phyloP scores from a whole-genome alignment of 2,329 filamentous ascomycete genomes.

The Colletotrichum gloeosporioides region DNA sequence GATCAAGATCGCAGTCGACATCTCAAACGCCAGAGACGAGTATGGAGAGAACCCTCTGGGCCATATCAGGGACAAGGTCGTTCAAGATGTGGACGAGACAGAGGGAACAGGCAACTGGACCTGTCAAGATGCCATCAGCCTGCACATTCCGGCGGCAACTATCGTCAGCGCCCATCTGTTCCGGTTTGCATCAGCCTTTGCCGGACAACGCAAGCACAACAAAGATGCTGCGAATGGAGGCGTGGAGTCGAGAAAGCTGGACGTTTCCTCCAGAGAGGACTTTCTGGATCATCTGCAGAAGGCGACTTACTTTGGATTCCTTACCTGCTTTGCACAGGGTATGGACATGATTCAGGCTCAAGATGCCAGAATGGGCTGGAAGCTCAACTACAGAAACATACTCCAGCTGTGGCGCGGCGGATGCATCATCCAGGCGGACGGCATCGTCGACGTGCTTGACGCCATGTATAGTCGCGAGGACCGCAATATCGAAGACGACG shows the following conservation, averaged over 20 bases:
- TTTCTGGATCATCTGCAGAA: constrained; percentile 64
- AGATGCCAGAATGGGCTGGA: constrained; percentile 64
- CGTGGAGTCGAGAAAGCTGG: constrained; percentile 51
- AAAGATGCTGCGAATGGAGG: constrained; percentile 29
- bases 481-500: constrained; percentile 48
- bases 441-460: constrained; percentile 65
- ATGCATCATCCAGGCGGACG: constrained; percentile 74
- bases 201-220: constrained; percentile 48
- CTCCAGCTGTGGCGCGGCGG: constrained; percentile 71
- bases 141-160: constrained; percentile 69
- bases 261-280: constrained; percentile 35
- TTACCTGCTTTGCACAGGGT: constrained; percentile 69
- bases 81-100: constrained; percentile 70
- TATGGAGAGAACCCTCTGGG: constrained; percentile 59
- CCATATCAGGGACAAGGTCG: constrained; percentile 72
- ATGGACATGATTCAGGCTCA: constrained; percentile 67
- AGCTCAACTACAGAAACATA: constrained; percentile 54
- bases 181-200: constrained; percentile 67
- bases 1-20: constrained; percentile 65
- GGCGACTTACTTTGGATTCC: constrained; percentile 66
- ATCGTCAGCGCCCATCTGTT: constrained; percentile 68
- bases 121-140: constrained; percentile 63
- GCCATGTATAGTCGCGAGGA: constrained; percentile 43
- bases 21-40: constrained; percentile 55
- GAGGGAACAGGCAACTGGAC: constrained; percentile 74